These are phyloP conservation scores for Petunia hybrid DNA, from an alignment of 305 asterid genomes.

Conservation along the genomic window DNA sequence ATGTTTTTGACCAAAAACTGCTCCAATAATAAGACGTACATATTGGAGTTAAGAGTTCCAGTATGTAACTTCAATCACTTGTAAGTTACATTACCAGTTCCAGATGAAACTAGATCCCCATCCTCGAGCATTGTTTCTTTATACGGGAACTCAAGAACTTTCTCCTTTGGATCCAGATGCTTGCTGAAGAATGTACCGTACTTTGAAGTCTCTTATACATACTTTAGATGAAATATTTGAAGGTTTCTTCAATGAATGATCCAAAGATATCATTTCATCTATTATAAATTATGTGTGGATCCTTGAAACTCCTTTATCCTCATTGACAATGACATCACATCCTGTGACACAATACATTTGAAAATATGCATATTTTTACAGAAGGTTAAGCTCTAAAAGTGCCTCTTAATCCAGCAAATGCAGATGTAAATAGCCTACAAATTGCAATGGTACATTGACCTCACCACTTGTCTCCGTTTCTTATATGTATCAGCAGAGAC, in stretches of 20 bases:
- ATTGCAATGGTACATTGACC: not conserved
- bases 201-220: constrained; percentile 83
- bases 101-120: constrained; percentile 86
- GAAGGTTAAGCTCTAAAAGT: not conserved
- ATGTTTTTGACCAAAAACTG: not conserved
- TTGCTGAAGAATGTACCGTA: constrained; percentile 81
- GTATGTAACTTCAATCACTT: constrained; percentile 55
- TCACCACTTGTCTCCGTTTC: not conserved
- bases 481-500: not conserved
- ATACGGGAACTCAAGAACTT: constrained; percentile 77
- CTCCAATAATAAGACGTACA: constrained; percentile 19
- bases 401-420: not conserved
- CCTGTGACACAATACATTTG: constrained; percentile 51
- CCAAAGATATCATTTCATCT: constrained; percentile 80
- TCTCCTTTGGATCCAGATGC: constrained; percentile 58
- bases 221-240: constrained; percentile 60
- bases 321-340: constrained; percentile 80
- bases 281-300: constrained; percentile 89
- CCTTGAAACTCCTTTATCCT: constrained; percentile 96
- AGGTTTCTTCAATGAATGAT: constrained; percentile 51
- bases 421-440: not conserved
- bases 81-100: constrained; percentile 88
- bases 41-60: not conserved
- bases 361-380: too few species aligned
- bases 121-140: constrained; percentile 70